Conservation (phyloP, 2,329 filamentous ascomycete genomes). For the Claviceps citrina region DNA sequence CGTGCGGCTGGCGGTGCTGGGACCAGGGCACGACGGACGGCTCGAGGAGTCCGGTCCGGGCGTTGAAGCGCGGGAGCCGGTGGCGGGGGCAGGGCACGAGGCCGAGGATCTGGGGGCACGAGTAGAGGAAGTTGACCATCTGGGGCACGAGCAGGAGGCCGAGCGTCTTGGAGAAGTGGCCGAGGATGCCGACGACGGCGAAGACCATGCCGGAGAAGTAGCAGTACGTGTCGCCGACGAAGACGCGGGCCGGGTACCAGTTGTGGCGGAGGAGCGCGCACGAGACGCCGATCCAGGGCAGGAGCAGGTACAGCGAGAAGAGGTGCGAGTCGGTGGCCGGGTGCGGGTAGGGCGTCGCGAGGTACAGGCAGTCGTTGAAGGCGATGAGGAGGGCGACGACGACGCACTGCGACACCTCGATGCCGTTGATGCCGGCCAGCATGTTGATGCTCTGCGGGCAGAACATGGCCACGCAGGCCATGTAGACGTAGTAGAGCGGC, state of each 20-base stretch:
- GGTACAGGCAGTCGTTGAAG: conserved; percentile 78
- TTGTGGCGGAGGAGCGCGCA: conserved; percentile 78
- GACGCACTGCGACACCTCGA: conserved; percentile 88
- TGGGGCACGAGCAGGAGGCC: conserved; percentile 83
- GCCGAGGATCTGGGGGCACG: conserved; percentile 77
- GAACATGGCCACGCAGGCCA: conserved; percentile 93
- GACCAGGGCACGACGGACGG: conserved; percentile 68
- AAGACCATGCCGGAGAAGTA: conserved; percentile 99
- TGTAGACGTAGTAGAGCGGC: conserved; percentile 82
- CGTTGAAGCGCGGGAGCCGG: conserved; percentile 77
- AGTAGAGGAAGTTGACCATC: conserved; percentile 94
- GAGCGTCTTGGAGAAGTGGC: conserved; percentile 95
- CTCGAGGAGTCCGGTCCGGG: conserved; percentile 69
- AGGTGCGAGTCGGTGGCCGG: conserved; percentile 91
- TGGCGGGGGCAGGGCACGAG: conserved; percentile 86
- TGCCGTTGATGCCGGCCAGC: conserved; percentile 96
- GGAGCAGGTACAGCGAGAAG: conserved; percentile 85
- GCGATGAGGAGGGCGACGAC: conserved; percentile 74
- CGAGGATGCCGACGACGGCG: conserved; percentile 87
- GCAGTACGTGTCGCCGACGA: conserved; percentile 97
- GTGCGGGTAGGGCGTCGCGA: conserved; percentile 70
- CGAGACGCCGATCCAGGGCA: conserved; percentile 89
- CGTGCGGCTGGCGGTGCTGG: conserved; percentile 55
- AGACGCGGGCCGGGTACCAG: conserved; percentile 88
- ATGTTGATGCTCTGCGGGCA: conserved; percentile 99